Conservation (phyloP, 345 rosid species). For the Mangifera indica region DNA sequence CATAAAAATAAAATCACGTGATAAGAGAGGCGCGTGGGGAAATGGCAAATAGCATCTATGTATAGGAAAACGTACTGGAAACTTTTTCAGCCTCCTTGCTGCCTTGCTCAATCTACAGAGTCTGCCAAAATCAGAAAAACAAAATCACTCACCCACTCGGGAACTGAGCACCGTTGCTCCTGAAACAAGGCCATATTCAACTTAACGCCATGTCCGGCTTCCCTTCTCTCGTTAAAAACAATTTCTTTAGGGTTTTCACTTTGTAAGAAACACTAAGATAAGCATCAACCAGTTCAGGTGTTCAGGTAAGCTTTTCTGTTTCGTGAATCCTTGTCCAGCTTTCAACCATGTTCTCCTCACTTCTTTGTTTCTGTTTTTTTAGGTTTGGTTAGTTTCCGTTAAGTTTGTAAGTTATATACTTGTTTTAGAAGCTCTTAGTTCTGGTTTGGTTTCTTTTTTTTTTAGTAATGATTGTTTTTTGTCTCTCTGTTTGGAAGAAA, state of each 20-base stretch:
- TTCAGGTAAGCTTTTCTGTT: conserved; percentile 1
- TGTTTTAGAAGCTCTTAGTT: not conserved
- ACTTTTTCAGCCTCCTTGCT: not conserved
- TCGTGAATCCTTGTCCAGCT: not conserved
- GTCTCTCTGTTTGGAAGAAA: not conserved
- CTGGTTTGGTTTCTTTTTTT: not conserved
- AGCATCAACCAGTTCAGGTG: not conserved
- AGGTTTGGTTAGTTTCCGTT: not conserved
- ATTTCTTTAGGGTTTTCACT: not conserved
- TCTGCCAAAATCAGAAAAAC: conserved; percentile 4
- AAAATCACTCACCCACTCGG: not conserved
- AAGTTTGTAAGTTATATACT: not conserved
- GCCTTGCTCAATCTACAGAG: not conserved
- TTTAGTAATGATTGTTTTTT: not conserved
- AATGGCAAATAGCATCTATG: not conserved
- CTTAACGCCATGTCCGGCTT: not conserved
- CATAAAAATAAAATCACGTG: conserved; percentile 17
- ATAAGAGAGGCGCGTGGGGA: conserved; percentile 4
- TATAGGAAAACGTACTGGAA: conserved; percentile 7
- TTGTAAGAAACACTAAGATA: not conserved
- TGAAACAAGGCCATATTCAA: not conserved
- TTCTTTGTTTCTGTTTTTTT: not conserved
- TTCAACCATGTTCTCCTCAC: not conserved
- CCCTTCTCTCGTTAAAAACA: not conserved
- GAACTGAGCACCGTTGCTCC: conserved; percentile 7